These are phyloP conservation scores for Fusarium sp. DNA, from an alignment of 2,329 filamentous ascomycete species.

Conservation along the genomic window DNA sequence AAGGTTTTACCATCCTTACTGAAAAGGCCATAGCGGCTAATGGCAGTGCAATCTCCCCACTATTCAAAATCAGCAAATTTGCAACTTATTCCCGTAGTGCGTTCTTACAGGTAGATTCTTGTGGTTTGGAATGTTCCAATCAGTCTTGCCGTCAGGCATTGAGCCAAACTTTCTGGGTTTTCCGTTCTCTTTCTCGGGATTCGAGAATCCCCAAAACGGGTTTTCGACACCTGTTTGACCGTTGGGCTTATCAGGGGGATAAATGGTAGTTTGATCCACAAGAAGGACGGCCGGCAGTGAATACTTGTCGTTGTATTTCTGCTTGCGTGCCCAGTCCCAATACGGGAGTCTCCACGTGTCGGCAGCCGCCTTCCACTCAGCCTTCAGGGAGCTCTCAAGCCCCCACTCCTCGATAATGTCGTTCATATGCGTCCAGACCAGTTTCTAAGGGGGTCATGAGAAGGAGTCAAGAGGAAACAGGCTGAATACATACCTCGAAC, in stretches of 20 bases:
- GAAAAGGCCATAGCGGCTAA: slow-evolving; percentile 15
- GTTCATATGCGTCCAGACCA: slow-evolving; percentile 27
- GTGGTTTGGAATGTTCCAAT: slow-evolving; percentile 28
- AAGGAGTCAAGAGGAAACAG: not conserved
- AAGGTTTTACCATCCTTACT: not conserved
- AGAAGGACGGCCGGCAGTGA: slow-evolving; percentile 15
- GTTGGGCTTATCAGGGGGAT: not conserved
- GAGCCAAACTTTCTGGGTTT: slow-evolving; percentile 8
- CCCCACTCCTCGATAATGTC: slow-evolving; percentile 14
- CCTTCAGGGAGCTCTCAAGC: not conserved
- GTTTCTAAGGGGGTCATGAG: not conserved
- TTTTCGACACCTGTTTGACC: no score
- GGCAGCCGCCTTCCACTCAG: slow-evolving; percentile 48
- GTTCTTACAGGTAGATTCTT: slow-evolving; percentile 17
- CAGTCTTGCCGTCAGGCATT: slow-evolving; percentile 22
- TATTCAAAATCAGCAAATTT: not conserved
- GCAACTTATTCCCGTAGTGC: not conserved
- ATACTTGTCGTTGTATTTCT: slow-evolving; percentile 17
- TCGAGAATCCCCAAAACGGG: no score
- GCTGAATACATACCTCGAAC: slow-evolving; percentile 64
- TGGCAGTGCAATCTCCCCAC: slow-evolving; percentile 19
- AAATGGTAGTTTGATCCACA: slow-evolving; percentile 8
- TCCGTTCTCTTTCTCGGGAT: not conserved
- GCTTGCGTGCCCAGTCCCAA: slow-evolving; percentile 54
- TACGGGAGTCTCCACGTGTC: slow-evolving; percentile 52